Evolutionary conservation across 1,284 basidiomycete genomes (phyloP), one percentile per base, ranked within the genome.

Genomic region (Cerioporus squamosus): DNA sequence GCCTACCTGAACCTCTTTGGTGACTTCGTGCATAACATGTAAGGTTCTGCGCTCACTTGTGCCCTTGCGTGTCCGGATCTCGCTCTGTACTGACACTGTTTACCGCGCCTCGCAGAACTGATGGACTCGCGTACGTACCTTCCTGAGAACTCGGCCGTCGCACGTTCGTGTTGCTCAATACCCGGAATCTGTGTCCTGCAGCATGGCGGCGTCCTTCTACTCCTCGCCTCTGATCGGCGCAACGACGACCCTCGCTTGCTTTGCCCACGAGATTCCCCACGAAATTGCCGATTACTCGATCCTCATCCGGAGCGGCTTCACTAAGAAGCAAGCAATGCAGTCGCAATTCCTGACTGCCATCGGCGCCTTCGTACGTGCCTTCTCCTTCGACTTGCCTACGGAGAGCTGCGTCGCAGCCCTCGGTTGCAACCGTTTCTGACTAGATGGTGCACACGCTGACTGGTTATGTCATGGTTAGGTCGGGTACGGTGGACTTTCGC

Each of bases 211-310:
- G 46, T 93, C 90, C 22, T 95, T 95, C 78, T 95, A 95, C 72
- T 92, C 91, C 20, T 91, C 90, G 39, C 93, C 93, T 2, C 79
- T 93, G 51, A 92, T 95, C 64, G 93, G 93, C 43, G 93, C 93
- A 39, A 94, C 93, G 51, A 95, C 93, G 2, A 94, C 93, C 12
- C 81, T 95, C 46, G 94, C 94, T 17, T 95, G 93, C 68, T 95
- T 95, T 70, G 93, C 92, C 6, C 93, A 95, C 72, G 93, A 95
- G 74, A 94, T 95, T 54, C 93, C 93, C 17, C 93, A 94, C 69
- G 93, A 94, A 79, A 95, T 95, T 59, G 94, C 93, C 18, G 93
- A 95, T 73, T 95, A 95, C 70, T 94, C 91, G 17, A 95, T 95
- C 66, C 79, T 95, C 38, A 85, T 94, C 51, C 90, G 94, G 54